Conservation (phyloP, 2,329 filamentous ascomycete species). For the Xenoacremonium recifei region DNA sequence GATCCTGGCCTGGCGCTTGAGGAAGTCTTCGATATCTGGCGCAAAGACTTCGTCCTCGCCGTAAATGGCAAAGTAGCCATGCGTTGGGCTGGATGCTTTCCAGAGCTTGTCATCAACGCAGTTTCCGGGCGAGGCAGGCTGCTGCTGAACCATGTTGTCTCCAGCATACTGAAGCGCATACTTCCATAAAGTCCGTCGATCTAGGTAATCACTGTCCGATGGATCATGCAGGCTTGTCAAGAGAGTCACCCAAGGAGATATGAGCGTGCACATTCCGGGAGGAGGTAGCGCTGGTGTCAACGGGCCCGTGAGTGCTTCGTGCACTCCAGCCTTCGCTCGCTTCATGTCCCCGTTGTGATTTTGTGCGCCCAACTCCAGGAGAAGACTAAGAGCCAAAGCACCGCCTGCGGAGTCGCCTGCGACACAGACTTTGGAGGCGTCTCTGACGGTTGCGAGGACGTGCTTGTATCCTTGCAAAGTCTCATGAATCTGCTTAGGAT, state of each 20-base stretch:
- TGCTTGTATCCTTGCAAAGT: conserved; percentile 69
- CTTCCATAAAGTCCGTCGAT: conserved; percentile 60
- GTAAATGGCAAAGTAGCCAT: conserved; percentile 69
- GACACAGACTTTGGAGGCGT: conserved; percentile 65
- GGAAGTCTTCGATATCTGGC: conserved; percentile 63
- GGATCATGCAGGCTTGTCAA: conserved; percentile 65
- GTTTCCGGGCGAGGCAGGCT: conserved; percentile 61
- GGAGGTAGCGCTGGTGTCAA: conserved; percentile 24
- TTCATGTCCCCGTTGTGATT: conserved; percentile 18
- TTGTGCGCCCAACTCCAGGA: conserved; percentile 61
- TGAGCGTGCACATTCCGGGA: conserved; percentile 61
- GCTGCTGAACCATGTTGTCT: conserved; percentile 34
- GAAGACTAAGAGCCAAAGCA: conserved; percentile 68
- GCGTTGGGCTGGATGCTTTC: conserved; percentile 62
- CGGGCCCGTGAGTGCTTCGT: conserved; percentile 13
- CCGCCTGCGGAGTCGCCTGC: conserved; percentile 80
- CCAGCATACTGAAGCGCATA: conserved; percentile 69
- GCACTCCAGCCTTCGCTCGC: conserved; percentile 8
- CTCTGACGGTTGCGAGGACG: conserved; percentile 56
- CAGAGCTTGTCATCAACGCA: conserved; percentile 67
- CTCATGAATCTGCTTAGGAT: conserved; percentile 72
- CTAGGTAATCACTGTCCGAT: conserved; percentile 74
- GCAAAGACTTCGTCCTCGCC: conserved; percentile 78
- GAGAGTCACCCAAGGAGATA: conserved; percentile 79
- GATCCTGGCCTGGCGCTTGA: conserved; percentile 52